These are phyloP conservation scores for Sisymbrium altissimum DNA, from an alignment of 345 rosid species.

Conservation along the genomic window DNA sequence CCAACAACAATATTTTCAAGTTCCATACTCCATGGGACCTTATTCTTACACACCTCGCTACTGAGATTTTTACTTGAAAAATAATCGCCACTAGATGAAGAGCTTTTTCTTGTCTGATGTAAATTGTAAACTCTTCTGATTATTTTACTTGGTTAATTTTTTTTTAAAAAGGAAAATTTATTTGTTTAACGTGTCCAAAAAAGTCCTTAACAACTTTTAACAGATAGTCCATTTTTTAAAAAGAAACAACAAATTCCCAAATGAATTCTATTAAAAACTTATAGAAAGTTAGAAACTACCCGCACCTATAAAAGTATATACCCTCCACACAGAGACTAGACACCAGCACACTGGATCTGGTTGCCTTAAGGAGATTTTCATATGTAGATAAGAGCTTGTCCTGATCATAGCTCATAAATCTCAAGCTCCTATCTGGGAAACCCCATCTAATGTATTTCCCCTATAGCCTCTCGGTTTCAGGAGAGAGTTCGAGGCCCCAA, in stretches of 20 bases:
- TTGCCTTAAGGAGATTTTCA: slow-evolving; percentile 88
- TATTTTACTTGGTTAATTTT: too few species aligned
- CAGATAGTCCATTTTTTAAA: too few species aligned
- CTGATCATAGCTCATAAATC: slow-evolving; percentile 96
- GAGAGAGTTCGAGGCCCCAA: slow-evolving; percentile 62
- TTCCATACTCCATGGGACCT: slow-evolving; percentile 23
- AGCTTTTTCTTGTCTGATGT: not conserved
- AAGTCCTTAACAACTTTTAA: too few species aligned
- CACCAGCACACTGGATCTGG: slow-evolving; percentile 85
- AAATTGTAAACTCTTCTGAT: not conserved
- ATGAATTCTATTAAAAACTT: too few species aligned
- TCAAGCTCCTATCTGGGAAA: slow-evolving; percentile 92
- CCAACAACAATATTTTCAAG: slow-evolving; percentile 19
- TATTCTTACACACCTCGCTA: slow-evolving; percentile 25
- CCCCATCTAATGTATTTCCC: slow-evolving; percentile 95
- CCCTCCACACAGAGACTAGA: too few species aligned
- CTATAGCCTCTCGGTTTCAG: slow-evolving; percentile 87
- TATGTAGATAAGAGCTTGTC: slow-evolving; percentile 88
- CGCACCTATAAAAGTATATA: too few species aligned
- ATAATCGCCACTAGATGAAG: not conserved
- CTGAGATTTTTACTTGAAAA: not conserved
- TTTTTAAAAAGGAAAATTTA: too few species aligned
- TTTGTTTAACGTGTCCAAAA: too few species aligned
- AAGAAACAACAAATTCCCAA: too few species aligned
- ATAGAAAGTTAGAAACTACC: too few species aligned